A percentile compares a stretch with the other conserved stretches of the same genome.
Evolutionary conservation across 805 yeast species (phyloP).

Genomic region (Saturnispora saitoi): DNA sequence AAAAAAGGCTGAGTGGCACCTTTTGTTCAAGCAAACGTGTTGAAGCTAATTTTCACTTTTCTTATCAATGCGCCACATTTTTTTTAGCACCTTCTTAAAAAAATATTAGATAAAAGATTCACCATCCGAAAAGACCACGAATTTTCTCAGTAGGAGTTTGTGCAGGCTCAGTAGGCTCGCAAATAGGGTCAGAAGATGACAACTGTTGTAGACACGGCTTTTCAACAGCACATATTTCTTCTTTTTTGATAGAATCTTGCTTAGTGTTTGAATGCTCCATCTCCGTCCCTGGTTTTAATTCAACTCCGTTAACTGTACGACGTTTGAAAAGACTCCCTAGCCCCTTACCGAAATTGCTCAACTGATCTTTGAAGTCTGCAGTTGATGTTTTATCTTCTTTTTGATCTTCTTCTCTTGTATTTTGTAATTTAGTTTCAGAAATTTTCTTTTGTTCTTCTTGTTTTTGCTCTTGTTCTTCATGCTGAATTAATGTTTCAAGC

Average conservation of each 20-base stretch:
- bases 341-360: constrained; percentile 6
- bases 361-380: background rate
- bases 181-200: no score
- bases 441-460: background rate
- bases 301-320: background rate
- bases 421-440: background rate
- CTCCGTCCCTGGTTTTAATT: background rate
- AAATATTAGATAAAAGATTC: background rate
- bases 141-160: background rate
- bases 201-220: no score
- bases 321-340: constrained; percentile 7
- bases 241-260: no score
- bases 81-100: background rate
- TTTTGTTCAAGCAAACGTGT: background rate
- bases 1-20: background rate
- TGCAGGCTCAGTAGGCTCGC: no score
- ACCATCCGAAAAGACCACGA: constrained; percentile 6
- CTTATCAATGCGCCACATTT: constrained; percentile 3
- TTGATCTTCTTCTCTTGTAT: background rate
- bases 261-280: no score
- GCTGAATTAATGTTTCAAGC: background rate
- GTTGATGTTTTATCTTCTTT: background rate
- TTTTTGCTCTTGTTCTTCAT: no score
- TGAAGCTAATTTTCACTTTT: background rate
- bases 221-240: no score